Evolutionary conservation across 768 basidiomycete species (phyloP).

Genomic region (Austroboletus eburneus): DNA sequence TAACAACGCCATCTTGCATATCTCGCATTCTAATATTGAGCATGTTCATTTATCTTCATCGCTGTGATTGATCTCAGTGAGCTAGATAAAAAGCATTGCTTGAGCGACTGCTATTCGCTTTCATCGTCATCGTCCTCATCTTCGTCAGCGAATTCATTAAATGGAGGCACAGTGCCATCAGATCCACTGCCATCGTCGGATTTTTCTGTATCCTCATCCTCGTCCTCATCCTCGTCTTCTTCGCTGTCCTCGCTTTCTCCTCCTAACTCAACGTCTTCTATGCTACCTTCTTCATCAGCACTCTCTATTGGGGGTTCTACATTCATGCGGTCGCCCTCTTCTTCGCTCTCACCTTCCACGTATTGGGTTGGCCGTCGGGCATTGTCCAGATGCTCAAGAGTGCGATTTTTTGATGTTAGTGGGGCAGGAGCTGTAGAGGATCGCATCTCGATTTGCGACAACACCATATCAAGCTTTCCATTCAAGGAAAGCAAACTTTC

Average conservation of each 20-base stretch:
- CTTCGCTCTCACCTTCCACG: slow-evolving; percentile 79
- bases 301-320: slow-evolving; percentile 59
- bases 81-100: neutral
- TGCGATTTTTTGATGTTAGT: slow-evolving; percentile 40
- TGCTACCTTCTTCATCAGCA: slow-evolving; percentile 65
- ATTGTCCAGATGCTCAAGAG: slow-evolving; percentile 32
- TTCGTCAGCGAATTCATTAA: slow-evolving; percentile 57
- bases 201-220: slow-evolving; percentile 41
- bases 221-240: slow-evolving; percentile 40
- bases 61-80: neutral
- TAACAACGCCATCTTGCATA: neutral
- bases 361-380: slow-evolving; percentile 48
- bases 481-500: slow-evolving; percentile 81
- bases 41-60: slow-evolving; percentile 3
- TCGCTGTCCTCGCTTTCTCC: slow-evolving; percentile 54
- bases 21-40: slow-evolving; percentile 1
- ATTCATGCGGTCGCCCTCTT: slow-evolving; percentile 56
- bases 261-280: slow-evolving; percentile 76
- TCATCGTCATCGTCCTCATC: slow-evolving; percentile 53
- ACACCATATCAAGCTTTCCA: slow-evolving; percentile 89
- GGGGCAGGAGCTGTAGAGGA: slow-evolving; percentile 65
- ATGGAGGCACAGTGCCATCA: slow-evolving; percentile 35
- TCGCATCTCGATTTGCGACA: slow-evolving; percentile 90
- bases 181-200: slow-evolving; percentile 38
- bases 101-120: slow-evolving; percentile 37